Percentiles rank a stretch among this genome's conserved stretches.
These are phyloP conservation scores for Hypoxylon lenormandii DNA, from an alignment of 495 filamentous ascomycete species.

Conservation along the genomic window DNA sequence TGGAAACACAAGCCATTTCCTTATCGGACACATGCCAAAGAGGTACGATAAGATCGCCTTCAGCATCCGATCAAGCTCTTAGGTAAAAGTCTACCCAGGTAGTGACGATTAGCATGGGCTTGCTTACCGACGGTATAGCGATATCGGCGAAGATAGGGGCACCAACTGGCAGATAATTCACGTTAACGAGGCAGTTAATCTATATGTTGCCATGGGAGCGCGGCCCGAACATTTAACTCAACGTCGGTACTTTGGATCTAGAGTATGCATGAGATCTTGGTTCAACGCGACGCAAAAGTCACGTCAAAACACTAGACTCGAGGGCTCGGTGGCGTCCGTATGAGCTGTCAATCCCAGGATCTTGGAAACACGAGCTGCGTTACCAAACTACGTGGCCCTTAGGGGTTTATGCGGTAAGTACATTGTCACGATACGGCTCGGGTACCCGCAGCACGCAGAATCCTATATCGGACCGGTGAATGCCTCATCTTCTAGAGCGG, in stretches of 20 bases:
- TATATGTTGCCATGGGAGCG: constrained; percentile 3
- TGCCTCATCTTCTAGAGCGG: neutral
- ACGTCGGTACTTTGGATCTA: neutral
- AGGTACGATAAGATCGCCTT: constrained; percentile 24
- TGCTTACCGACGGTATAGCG: constrained; percentile 12
- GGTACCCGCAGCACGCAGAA: constrained; percentile 28
- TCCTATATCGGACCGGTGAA: constrained; percentile 24
- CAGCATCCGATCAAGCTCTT: constrained; percentile 5
- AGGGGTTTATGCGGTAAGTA: constrained; percentile 15
- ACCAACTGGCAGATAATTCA: neutral
- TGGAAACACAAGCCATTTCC: neutral
- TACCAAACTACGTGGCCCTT: constrained; percentile 28
- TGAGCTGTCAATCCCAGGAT: constrained; percentile 1
- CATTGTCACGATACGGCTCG: constrained; percentile 24
- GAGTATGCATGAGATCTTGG: constrained; percentile 10
- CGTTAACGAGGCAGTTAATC: neutral
- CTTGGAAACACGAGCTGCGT: constrained; percentile 14
- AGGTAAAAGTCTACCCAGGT: neutral
- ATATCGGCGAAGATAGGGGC: constrained; percentile 27
- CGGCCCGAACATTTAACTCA: constrained; percentile 26
- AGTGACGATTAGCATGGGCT: neutral
- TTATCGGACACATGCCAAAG: neutral
- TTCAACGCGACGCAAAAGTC: neutral
- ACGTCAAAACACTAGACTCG: constrained; percentile 2
- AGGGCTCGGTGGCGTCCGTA: neutral